phyloP scores from a whole-genome alignment of 1,284 basidiomycete genomes.

The Ustanciosporium gigantosporum region DNA sequence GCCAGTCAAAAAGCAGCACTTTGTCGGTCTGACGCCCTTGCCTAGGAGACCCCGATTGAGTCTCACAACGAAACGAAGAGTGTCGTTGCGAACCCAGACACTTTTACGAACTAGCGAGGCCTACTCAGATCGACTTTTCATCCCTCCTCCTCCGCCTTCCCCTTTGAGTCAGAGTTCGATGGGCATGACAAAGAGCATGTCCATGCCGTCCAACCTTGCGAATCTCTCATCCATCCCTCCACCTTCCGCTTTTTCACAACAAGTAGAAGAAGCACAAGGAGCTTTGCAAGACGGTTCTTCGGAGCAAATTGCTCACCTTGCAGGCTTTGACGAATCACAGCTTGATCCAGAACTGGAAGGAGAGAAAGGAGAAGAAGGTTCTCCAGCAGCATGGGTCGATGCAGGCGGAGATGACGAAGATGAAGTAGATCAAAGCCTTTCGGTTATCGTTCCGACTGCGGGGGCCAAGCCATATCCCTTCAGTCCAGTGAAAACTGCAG shows the following conservation, averaged over 20 bases:
- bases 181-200: slow-evolving; percentile 27
- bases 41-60: slow-evolving; percentile 35
- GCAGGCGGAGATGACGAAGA: slow-evolving; percentile 41
- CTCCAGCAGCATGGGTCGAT: no score
- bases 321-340: no score
- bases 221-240: neutral
- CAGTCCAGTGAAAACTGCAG: slow-evolving; percentile 24
- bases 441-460: slow-evolving; percentile 10
- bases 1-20: slow-evolving; percentile 29
- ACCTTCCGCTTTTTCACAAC: slow-evolving; percentile 3
- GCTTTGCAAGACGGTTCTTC: no score
- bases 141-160: slow-evolving; percentile 28
- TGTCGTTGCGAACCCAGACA: slow-evolving; percentile 41
- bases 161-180: slow-evolving; percentile 1
- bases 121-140: slow-evolving; percentile 31
- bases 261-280: neutral
- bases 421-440: slow-evolving; percentile 36
- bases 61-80: slow-evolving; percentile 24
- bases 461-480: slow-evolving; percentile 9
- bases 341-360: neutral
- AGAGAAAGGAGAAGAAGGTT: slow-evolving; percentile 8
- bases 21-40: slow-evolving; percentile 28
- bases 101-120: slow-evolving; percentile 33
- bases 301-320: no score
- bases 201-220: slow-evolving; percentile 31